phyloP scores from a whole-genome alignment of 2,329 filamentous ascomycete species.

The Aspergillus tubingensis region DNA sequence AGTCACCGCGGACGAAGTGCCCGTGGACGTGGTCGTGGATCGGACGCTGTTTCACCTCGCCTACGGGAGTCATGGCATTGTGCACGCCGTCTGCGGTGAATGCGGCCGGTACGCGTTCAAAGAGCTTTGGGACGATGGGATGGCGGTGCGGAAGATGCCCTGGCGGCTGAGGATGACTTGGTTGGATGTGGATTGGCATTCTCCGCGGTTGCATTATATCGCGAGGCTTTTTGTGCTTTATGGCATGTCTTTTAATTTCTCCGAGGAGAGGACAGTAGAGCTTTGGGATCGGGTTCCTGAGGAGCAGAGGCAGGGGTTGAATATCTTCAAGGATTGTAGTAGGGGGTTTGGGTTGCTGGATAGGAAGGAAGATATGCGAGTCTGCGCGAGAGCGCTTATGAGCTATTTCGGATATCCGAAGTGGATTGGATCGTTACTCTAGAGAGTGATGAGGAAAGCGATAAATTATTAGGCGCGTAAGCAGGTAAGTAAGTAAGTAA shows the following conservation, averaged over 20 bases:
- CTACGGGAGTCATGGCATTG: background rate
- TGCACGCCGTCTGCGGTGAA: slow-evolving; percentile 9
- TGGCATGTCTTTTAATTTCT: slow-evolving; percentile 8
- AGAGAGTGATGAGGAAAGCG: background rate
- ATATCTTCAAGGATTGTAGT: background rate
- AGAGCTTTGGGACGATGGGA: background rate
- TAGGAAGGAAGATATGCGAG: background rate
- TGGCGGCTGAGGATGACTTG: background rate
- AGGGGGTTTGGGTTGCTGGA: background rate
- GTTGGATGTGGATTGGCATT: slow-evolving; percentile 6
- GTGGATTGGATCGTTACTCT: background rate
- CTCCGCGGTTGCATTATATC: background rate
- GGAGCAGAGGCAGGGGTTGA: background rate
- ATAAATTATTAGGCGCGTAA: background rate
- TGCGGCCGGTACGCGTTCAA: background rate
- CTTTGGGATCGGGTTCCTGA: background rate
- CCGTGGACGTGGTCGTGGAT: slow-evolving; percentile 11
- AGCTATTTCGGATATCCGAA: background rate
- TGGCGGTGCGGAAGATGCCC: background rate
- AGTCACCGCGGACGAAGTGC: slow-evolving; percentile 1
- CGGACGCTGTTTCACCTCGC: slow-evolving; percentile 1
- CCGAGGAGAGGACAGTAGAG: background rate
- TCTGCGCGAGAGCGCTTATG: background rate
- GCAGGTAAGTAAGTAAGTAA: background rate
- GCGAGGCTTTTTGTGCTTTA: slow-evolving; percentile 4